Evolutionary conservation across 2,329 filamentous ascomycete genomes (phyloP).

Genomic region (Sporothrix inflata): DNA sequence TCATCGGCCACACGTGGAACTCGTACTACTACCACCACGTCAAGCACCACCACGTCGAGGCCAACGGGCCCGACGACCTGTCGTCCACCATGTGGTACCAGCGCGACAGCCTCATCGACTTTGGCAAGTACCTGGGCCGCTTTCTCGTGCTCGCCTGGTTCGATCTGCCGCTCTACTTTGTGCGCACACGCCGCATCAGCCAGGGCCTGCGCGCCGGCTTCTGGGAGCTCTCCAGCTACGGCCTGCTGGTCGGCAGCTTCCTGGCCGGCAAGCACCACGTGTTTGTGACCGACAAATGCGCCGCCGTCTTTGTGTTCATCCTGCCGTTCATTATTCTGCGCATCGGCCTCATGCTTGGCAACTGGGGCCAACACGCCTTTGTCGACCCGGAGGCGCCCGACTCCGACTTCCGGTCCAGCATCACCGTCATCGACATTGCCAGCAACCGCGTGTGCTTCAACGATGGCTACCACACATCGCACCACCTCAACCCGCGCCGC

Average conservation of each 20-base stretch:
- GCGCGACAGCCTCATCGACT: slow-evolving; percentile 67
- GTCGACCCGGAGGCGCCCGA: slow-evolving; percentile 75
- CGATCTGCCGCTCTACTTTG: slow-evolving; percentile 75
- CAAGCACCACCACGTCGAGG: slow-evolving; percentile 81
- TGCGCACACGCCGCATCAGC: slow-evolving; percentile 60
- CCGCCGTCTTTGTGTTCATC: slow-evolving; percentile 67
- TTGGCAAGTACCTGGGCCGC: slow-evolving; percentile 71
- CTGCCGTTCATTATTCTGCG: slow-evolving; percentile 69
- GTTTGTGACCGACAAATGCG: slow-evolving; percentile 50
- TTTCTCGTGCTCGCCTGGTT: slow-evolving; percentile 76
- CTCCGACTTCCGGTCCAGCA: slow-evolving; percentile 77
- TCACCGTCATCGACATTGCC: slow-evolving; percentile 76
- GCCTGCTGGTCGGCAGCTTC: slow-evolving; percentile 52
- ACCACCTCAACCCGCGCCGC: slow-evolving; percentile 75
- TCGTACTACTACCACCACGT: slow-evolving; percentile 85
- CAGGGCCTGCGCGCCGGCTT: slow-evolving; percentile 59
- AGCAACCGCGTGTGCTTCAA: slow-evolving; percentile 84
- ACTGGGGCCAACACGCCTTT: slow-evolving; percentile 83
- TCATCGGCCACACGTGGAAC: slow-evolving; percentile 86
- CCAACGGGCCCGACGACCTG: slow-evolving; percentile 75
- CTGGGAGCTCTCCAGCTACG: slow-evolving; percentile 65
- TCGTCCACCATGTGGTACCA: slow-evolving; percentile 78
- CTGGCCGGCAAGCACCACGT: slow-evolving; percentile 40
- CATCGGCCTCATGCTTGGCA: slow-evolving; percentile 76
- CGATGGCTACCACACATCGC: slow-evolving; percentile 80